Evolutionary conservation across 805 yeast species (phyloP), one percentile per base, ranked within the genome.

Genomic region (Jamesozyma gamospora): DNA sequence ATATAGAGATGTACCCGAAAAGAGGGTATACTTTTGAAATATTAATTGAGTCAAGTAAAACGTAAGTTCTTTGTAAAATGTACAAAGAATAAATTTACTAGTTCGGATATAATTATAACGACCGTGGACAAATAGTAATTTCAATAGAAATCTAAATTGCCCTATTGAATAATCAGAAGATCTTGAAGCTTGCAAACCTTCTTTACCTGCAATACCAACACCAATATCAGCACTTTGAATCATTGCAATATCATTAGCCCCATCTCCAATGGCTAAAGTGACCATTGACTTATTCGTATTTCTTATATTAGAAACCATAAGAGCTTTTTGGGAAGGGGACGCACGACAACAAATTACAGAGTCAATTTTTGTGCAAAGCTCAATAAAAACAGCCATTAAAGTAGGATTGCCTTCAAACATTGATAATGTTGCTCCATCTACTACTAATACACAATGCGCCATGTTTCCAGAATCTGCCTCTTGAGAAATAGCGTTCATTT

Each of bases 171-270:
- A 92, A 62, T 92, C 99, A 0, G 96, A 79, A 0, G 95, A 73
- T 51, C 98, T 70, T 0, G 98, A 95, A 0, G 98, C 98, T 55
- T 92, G 98, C 32, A 92, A 65, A 1, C 98, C 98, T 63, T 92
- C 98, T 50, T 82, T 83, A 28, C 98, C 99, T 1, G 97, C 88
- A 39, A 92, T 92, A 24, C 98, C 98, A 46, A 92, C 75, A 24
- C 99, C 99, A 41, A 92, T 86, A 61, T 92, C 97, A 0, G 99
- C 99, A 54, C 94, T 82, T 64, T 92, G 96, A 45, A 92, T 92
- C 99, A 92, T 92, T 1, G 99, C 97, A 56, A 92, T 88, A 62
- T 92, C 99, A 57, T 92, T 92, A 2, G 99, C 99, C 47, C 99
- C 99, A 64, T 92, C 99, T 7, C 99, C 99, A 56, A 92, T 83